Base-by-base conservation (phyloP, 139 green algal species). In the Chlamydomonas schloesseri region DNA sequence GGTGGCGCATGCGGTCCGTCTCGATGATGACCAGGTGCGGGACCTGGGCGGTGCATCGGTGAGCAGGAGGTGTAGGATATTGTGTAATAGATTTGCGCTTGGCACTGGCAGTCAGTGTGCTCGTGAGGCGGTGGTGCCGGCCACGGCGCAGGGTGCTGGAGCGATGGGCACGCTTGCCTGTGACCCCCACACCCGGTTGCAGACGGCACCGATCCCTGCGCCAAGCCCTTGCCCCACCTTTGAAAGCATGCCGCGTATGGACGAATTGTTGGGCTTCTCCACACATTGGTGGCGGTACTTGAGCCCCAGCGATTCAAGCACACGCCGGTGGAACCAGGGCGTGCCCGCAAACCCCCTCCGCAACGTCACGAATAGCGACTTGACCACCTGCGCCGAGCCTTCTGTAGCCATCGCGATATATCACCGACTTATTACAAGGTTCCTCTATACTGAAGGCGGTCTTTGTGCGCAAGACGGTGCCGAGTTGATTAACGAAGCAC, bases 191-290 rank as follows among this genome's bases (percentile, higher is more conserved):
- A n/a, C n/a, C n/a, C n/a, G n/a, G n/a, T n/a, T n/a, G n/a, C n/a
- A n/a, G n/a, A n/a, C n/a, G n/a, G n/a, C n/a, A n/a, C n/a, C n/a
- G n/a, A n/a, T n/a, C n/a, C n/a, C n/a, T n/a, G n/a, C n/a, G n/a
- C n/a, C n/a, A n/a, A n/a, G n/a, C n/a, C n/a, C n/a, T n/a, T n/a
- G n/a, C n/a, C n/a, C 33, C 34, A 94, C 91, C 89, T 93, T 92
- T 14, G 46, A 33, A 11, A 94, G 86, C 88, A 92, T 91, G 50
- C 89, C 89, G 11, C 91, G 58, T 15, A 93, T 90, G 23, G 82
- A 84, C 1, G 79, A 71, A 71, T 89, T 94, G 58, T 94, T 93
- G 46, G 89, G 89, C 72, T 92, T 93, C 69, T 94, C 91, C 17
- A 93, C 75, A 64, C 89, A 93, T 24, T 90, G 58, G 42, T 92